These are phyloP conservation scores for Cyphellophora europaea DNA, from an alignment of 2,329 filamentous ascomycete species.

Conservation along the genomic window DNA sequence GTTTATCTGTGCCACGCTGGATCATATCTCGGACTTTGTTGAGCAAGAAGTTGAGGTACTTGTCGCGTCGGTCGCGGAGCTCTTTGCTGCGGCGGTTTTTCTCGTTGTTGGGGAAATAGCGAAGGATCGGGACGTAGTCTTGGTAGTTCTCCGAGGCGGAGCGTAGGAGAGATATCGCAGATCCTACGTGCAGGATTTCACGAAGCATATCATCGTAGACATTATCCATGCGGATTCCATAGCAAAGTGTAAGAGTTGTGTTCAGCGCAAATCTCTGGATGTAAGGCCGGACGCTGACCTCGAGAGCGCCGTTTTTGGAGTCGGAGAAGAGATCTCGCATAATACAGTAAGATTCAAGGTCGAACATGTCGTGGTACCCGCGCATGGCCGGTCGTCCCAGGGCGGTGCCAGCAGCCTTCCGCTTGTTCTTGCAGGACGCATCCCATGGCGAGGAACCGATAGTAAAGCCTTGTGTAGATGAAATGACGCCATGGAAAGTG, in stretches of 20 bases:
- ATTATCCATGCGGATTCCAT: slow-evolving; percentile 62
- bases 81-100: slow-evolving; percentile 49
- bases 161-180: slow-evolving; percentile 62
- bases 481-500: slow-evolving; percentile 67
- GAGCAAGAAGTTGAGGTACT: slow-evolving; percentile 48
- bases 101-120: slow-evolving; percentile 46
- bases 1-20: slow-evolving; percentile 48
- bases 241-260: slow-evolving; percentile 63
- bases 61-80: slow-evolving; percentile 54
- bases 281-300: slow-evolving; percentile 58
- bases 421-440: slow-evolving; percentile 60
- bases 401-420: slow-evolving; percentile 65
- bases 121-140: slow-evolving; percentile 65
- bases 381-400: slow-evolving; percentile 62
- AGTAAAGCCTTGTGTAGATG: slow-evolving; percentile 62
- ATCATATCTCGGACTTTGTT: slow-evolving; percentile 48
- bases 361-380: slow-evolving; percentile 66
- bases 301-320: slow-evolving; percentile 45
- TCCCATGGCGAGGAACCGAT: slow-evolving; percentile 74
- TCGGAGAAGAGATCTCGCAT: slow-evolving; percentile 58
- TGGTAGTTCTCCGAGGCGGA: slow-evolving; percentile 74
- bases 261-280: slow-evolving; percentile 65
- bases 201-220: slow-evolving; percentile 56
- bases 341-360: slow-evolving; percentile 60
- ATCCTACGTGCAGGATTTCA: slow-evolving; percentile 67